These are phyloP conservation scores for Cyclostephanos tholiformis DNA, from an alignment of 108 stramenopile genomes.

Conservation along the genomic window DNA sequence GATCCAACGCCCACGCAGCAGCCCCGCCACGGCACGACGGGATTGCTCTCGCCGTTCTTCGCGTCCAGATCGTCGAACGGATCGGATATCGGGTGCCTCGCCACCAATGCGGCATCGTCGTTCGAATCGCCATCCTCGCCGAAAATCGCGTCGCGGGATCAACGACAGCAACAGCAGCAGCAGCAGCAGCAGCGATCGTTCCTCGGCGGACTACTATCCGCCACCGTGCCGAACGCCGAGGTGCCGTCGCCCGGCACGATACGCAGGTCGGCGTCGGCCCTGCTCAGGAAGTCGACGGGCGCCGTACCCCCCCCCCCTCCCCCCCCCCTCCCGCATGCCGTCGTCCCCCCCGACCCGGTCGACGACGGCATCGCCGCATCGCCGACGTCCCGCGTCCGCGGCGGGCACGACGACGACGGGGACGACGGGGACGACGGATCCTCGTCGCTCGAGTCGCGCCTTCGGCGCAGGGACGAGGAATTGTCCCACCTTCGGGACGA, in stretches of 20 bases:
- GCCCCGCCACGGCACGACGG: too few species aligned
- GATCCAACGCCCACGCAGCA: too few species aligned
- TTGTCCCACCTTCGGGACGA: slow-evolving; percentile 39
- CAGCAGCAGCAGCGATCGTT: background rate
- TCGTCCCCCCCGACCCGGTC: background rate
- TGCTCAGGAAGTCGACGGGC: slow-evolving; percentile 26
- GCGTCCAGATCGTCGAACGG: too few species aligned
- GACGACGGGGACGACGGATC: background rate
- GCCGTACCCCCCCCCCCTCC: slow-evolving; percentile 20
- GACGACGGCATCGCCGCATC: background rate
- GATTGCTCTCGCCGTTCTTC: too few species aligned
- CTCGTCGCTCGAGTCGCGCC: slow-evolving; percentile 32
- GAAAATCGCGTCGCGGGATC: too few species aligned
- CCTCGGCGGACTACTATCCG: background rate
- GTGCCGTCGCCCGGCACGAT: slow-evolving; percentile 25
- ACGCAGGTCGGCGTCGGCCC: slow-evolving; percentile 33
- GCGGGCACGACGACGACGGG: background rate
- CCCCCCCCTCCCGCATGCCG: too few species aligned
- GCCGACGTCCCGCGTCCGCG: too few species aligned
- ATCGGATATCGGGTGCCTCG: too few species aligned
- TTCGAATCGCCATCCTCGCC: too few species aligned
- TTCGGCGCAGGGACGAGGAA: slow-evolving; percentile 27
- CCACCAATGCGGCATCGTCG: too few species aligned
- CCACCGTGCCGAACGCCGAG: background rate
- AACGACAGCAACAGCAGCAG: background rate